Percentiles rank a stretch among this genome's conserved stretches.
Conservation (phyloP, 495 filamentous ascomycete species). For the Lentithecium fluviatile region DNA sequence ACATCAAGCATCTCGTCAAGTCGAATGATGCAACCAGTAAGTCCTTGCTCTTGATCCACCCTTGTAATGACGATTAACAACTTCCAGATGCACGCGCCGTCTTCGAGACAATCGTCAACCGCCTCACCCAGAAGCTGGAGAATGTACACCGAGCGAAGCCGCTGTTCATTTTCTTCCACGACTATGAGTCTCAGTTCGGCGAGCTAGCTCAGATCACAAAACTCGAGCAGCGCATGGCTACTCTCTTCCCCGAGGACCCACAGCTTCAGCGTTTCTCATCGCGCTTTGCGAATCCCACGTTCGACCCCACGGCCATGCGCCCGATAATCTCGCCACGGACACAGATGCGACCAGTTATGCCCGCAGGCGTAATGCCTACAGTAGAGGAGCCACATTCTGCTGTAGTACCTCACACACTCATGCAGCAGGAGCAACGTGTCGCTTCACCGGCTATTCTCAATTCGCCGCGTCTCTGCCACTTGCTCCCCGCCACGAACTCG, state of each 20-base stretch:
- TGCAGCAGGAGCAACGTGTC: constrained; percentile 4
- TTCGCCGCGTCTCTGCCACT: constrained; percentile 55
- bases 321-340: constrained; percentile 77
- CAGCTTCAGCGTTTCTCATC: constrained; percentile 70
- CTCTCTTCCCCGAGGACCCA: constrained; percentile 86
- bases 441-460: constrained; percentile 22
- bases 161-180: constrained; percentile 85
- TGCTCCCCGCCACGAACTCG: constrained; percentile 56
- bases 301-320: constrained; percentile 74
- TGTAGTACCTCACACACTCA: background rate
- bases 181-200: constrained; percentile 91
- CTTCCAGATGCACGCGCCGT: constrained; percentile 80
- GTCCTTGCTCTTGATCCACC: constrained; percentile 38
- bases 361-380: constrained; percentile 44
- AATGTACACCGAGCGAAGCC: constrained; percentile 71
- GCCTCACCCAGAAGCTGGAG: constrained; percentile 70
- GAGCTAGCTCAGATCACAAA: constrained; percentile 85
- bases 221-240: constrained; percentile 86
- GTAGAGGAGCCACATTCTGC: constrained; percentile 45
- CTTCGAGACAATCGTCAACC: constrained; percentile 87
- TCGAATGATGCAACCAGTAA: constrained; percentile 91
- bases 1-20: constrained; percentile 87
- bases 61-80: constrained; percentile 18
- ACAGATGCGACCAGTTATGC: constrained; percentile 66
- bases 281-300: constrained; percentile 65